Conservation (phyloP, 2,329 filamentous ascomycete species). For the Mollisia scopiformis region DNA sequence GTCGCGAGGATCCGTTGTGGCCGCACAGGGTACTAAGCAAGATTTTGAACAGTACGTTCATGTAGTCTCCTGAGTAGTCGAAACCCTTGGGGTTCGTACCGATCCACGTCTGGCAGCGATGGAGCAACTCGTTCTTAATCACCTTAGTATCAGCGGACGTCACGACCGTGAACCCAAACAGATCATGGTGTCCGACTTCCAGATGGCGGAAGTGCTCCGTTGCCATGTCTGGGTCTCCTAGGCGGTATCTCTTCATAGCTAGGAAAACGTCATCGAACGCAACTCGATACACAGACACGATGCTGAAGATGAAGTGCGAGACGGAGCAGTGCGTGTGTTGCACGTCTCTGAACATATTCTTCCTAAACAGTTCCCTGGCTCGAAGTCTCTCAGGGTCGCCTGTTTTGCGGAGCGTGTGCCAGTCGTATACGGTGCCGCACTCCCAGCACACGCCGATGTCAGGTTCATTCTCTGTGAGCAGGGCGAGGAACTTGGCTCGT, state of each 20-base stretch:
- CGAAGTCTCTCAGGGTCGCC: not conserved
- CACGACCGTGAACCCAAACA: not conserved
- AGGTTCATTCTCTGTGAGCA: not conserved
- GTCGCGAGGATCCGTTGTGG: too few species aligned
- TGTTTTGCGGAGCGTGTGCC: not conserved
- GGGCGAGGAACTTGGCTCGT: not conserved
- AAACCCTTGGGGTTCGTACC: too few species aligned
- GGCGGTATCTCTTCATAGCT: not conserved
- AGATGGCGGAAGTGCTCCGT: not conserved
- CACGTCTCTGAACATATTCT: not conserved
- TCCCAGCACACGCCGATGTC: not conserved
- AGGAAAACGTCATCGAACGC: not conserved
- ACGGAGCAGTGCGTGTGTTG: not conserved
- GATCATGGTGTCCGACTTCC: not conserved
- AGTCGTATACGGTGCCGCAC: not conserved
- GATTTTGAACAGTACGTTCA: too few species aligned
- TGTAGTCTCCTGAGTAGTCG: too few species aligned
- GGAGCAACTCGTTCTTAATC: not conserved
- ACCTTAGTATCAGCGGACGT: not conserved
- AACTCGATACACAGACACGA: not conserved
- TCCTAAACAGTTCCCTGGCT: not conserved
- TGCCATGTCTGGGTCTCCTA: not conserved
- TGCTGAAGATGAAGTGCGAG: not conserved
- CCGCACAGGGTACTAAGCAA: too few species aligned
- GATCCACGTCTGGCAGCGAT: too few species aligned